Conservation (phyloP, 345 rosid species). For the Eucalyptus viminalis region DNA sequence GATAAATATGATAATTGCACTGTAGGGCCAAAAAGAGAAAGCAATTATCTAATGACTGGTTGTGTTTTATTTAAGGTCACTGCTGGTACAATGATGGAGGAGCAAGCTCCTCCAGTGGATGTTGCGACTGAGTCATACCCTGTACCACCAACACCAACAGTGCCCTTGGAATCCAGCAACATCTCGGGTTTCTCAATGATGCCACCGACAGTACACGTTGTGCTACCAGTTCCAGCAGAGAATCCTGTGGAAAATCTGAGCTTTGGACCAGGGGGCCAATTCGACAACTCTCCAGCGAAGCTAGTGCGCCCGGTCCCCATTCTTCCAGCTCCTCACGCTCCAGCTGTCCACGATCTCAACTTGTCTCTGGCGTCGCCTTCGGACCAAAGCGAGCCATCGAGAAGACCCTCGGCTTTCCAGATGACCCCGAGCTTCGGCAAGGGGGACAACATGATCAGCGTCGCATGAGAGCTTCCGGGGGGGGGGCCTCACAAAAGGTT, state of each 20-base stretch:
- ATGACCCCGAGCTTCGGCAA: conserved; percentile 25
- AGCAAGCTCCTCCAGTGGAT: conserved; percentile 1
- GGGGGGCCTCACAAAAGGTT: neutral
- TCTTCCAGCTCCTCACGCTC: conserved; percentile 1
- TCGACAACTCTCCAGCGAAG: neutral
- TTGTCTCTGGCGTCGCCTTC: conserved; percentile 5
- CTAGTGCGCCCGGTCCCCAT: conserved; percentile 13
- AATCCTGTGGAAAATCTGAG: conserved; percentile 14
- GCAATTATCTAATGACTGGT: neutral
- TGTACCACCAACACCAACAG: neutral
- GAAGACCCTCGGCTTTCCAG: conserved; percentile 26
- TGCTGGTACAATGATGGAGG: conserved; percentile 32
- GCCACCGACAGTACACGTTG: conserved; percentile 10
- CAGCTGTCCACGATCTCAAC: conserved; percentile 19
- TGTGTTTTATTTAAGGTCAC: neutral
- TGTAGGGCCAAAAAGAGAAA: neutral
- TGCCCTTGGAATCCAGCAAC: conserved; percentile 2
- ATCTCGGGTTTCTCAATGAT: conserved; percentile 9
- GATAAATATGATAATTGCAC: no score
- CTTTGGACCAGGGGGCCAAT: conserved; percentile 1
- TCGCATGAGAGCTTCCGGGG: conserved; percentile 19
- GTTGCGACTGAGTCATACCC: conserved; percentile 7
- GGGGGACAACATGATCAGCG: conserved; percentile 53
- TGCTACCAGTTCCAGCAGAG: conserved; percentile 10
- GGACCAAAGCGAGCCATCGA: conserved; percentile 25